Conservation (phyloP, 2,329 filamentous ascomycete genomes). For the Aspergillus sp. region DNA sequence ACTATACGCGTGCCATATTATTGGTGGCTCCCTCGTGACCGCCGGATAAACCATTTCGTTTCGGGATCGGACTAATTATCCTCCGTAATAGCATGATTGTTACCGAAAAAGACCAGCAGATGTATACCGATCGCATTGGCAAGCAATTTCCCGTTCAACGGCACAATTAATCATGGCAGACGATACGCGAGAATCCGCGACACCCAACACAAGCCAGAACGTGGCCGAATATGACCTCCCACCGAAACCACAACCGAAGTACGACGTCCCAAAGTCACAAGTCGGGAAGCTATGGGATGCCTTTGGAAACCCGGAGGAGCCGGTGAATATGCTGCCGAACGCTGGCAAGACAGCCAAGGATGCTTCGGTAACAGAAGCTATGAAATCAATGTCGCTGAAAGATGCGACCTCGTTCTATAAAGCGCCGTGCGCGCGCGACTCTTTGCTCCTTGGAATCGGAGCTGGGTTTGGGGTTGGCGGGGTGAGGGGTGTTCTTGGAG, state of each 20-base stretch:
- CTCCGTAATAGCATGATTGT: slow-evolving; percentile 19
- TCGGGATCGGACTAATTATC: slow-evolving; percentile 18
- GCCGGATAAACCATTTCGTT: slow-evolving; percentile 27
- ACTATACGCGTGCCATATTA: slow-evolving; percentile 33
- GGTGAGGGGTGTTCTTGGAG: slow-evolving; percentile 73
- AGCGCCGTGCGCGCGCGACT: slow-evolving; percentile 81
- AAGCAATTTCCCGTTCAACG: slow-evolving; percentile 3
- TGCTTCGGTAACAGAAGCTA: slow-evolving; percentile 45
- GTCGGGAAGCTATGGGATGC: slow-evolving; percentile 54
- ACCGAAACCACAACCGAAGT: slow-evolving; percentile 41
- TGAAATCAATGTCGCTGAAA: slow-evolving; percentile 53
- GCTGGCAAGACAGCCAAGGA: slow-evolving; percentile 59
- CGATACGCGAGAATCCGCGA: slow-evolving; percentile 39
- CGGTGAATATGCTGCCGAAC: slow-evolving; percentile 60
- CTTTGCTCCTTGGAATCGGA: slow-evolving; percentile 80
- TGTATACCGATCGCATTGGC: slow-evolving; percentile 11
- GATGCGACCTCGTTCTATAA: slow-evolving; percentile 69
- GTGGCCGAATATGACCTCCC: slow-evolving; percentile 25
- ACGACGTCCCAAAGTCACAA: slow-evolving; percentile 50
- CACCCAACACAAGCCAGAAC: slow-evolving; percentile 17
- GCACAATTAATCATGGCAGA: slow-evolving; percentile 41
- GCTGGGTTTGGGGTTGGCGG: slow-evolving; percentile 77
- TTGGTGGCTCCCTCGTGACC: slow-evolving; percentile 14
- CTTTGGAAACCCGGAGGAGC: slow-evolving; percentile 53
- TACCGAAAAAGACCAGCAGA: slow-evolving; percentile 18